Evolutionary conservation across 352 stramenopile species (phyloP).

Genomic region (Globisporangium uncinulatum): DNA sequence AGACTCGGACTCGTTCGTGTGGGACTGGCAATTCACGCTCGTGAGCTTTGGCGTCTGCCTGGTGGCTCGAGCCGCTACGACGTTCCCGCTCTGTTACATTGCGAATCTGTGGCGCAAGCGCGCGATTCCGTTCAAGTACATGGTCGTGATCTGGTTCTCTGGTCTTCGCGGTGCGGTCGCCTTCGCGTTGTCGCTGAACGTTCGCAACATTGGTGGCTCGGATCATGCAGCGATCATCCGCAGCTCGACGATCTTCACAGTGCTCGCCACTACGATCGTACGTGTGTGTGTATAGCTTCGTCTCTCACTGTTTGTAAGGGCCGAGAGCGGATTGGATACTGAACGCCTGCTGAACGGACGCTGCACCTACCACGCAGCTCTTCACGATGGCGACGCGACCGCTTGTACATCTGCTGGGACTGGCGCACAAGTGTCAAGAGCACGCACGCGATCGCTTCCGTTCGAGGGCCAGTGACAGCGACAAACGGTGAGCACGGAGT

Average conservation of each 20-base stretch:
- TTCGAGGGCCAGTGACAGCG: background rate
- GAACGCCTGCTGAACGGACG: background rate
- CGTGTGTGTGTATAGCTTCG: background rate
- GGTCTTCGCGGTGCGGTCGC: slow-evolving; percentile 78
- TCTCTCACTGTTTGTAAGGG: background rate
- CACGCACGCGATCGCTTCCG: slow-evolving; percentile 16
- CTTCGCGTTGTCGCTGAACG: slow-evolving; percentile 70
- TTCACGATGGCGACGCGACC: slow-evolving; percentile 25
- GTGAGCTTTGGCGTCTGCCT: slow-evolving; percentile 23
- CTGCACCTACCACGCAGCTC: slow-evolving; percentile 8
- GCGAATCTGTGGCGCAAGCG: slow-evolving; percentile 23
- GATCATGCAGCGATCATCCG: slow-evolving; percentile 55
- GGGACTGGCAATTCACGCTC: slow-evolving; percentile 36
- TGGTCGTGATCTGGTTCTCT: slow-evolving; percentile 72
- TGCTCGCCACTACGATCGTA: slow-evolving; percentile 56
- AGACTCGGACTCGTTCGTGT: slow-evolving; percentile 25
- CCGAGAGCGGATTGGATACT: no score
- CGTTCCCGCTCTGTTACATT: slow-evolving; percentile 29
- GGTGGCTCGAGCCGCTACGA: slow-evolving; percentile 25
- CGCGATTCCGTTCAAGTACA: slow-evolving; percentile 28
- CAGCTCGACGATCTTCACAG: slow-evolving; percentile 55
- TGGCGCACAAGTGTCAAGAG: slow-evolving; percentile 20
- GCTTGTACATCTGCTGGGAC: slow-evolving; percentile 18
- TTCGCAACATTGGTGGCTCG: slow-evolving; percentile 26
- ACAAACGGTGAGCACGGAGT: background rate